Evolutionary conservation across 257 asterid genomes (phyloP), one percentile per base, ranked within the genome.

Genomic region (Pogostemon cablin): DNA sequence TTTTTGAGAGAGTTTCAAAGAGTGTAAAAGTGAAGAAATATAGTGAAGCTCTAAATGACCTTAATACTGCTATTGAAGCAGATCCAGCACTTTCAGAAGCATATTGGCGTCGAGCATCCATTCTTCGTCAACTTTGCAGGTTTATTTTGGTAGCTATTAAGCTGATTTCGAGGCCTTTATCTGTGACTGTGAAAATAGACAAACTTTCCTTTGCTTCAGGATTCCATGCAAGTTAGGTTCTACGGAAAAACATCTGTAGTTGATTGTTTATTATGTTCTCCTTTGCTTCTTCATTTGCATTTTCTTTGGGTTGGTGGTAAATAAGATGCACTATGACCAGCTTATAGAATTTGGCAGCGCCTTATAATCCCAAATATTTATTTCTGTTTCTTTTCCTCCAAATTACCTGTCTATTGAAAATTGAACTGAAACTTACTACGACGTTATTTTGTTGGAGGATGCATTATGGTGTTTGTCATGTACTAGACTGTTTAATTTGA

Each of bases 41-140:
- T 41, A 82, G 87, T 47, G 96, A 90, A 59, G 97, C 96, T 68
- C 93, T 88, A 17, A 72, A 76, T 58, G 92, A 90, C 72, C 86
- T 90, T 44, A 85, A 88, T 73, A 72, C 97, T 62, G 96, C 97
- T 65, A 85, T 90, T 67, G 91, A 88, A 67, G 87, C 87, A 57
- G 95, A 90, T 77, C 93, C 97, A 66, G 71, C 88, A 3, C 80
- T 86, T 62, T 88, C 96, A 41, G 96, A 88, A 79, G 97, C 96
- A 41, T 88, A 90, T 65, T 77, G 82, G 87, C 97, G 79, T 67
- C 79, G 82, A 54, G 90, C 93, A 44, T 86, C 90, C 54, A 71
- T 90, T 74, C 86, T 90, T 60, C 95, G 97, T 74, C 96, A 86
- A 73, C 61, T 89, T 68, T 89, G 96, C 96, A 87, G 98, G 96